phyloP scores from a whole-genome alignment of 768 basidiomycete species.

The Russula compacta region DNA sequence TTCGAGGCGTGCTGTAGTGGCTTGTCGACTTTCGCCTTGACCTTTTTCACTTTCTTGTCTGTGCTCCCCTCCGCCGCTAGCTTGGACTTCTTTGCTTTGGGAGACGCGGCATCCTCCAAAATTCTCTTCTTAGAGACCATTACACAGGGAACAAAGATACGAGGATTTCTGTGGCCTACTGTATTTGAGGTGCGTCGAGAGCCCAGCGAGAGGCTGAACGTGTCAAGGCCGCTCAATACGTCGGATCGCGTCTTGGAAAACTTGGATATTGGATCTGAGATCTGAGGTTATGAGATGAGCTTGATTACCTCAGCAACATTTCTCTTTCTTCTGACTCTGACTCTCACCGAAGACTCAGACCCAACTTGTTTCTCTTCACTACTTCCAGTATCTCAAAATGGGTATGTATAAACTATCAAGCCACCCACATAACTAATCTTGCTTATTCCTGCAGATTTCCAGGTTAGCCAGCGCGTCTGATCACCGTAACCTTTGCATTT shows the following conservation, averaged over 20 bases:
- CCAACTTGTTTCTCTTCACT: background rate
- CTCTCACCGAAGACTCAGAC: background rate
- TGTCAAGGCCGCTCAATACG: background rate
- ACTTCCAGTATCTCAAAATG: conserved; percentile 3
- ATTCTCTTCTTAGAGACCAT: conserved; percentile 53
- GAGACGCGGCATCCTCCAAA: conserved; percentile 45
- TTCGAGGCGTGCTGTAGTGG: conserved; percentile 30
- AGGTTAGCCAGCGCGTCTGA: conserved; percentile 4
- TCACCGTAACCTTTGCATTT: background rate
- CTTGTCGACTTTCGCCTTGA: conserved; percentile 22
- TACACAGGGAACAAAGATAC: background rate
- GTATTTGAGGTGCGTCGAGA: background rate
- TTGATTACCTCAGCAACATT: background rate
- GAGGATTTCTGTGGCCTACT: too few relatives aligned
- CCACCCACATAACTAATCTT: background rate
- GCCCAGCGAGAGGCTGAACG: background rate
- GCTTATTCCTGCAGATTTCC: conserved; percentile 5
- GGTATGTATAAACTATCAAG: conserved; percentile 7
- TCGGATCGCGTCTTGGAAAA: background rate
- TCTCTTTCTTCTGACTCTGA: background rate
- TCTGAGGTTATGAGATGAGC: background rate
- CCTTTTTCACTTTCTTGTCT: conserved; percentile 25
- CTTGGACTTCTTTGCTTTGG: conserved; percentile 57
- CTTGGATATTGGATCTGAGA: background rate
- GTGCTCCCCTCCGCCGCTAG: conserved; percentile 22